These are phyloP conservation scores for Betula pendula DNA, from an alignment of 306 rosid species.

Conservation along the genomic window DNA sequence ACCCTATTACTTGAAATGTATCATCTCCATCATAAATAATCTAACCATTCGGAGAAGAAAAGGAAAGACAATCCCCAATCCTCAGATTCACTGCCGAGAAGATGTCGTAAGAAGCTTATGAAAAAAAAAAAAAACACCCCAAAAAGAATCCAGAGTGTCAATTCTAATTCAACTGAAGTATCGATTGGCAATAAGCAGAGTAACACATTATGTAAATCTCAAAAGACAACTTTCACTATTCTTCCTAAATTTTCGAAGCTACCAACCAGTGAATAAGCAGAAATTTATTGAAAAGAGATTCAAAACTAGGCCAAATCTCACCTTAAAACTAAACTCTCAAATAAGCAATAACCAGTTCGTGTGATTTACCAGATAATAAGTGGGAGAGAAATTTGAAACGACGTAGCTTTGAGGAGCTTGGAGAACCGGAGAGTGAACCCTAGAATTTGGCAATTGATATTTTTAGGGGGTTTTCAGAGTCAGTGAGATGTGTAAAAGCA, in stretches of 20 bases:
- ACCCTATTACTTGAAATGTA: not conserved
- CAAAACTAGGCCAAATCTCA: not conserved
- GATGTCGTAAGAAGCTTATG: not conserved
- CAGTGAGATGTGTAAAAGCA: slow-evolving; percentile 5
- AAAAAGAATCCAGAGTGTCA: not conserved
- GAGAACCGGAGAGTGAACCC: slow-evolving; percentile 11
- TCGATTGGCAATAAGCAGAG: not conserved
- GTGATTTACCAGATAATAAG: not conserved
- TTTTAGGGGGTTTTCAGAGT: not conserved
- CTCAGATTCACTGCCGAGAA: not conserved
- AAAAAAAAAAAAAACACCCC: not conserved
- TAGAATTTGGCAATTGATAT: not conserved
- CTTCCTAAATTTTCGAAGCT: slow-evolving; percentile 2
- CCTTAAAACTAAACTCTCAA: not conserved
- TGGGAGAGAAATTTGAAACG: not conserved
- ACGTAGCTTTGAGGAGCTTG: not conserved
- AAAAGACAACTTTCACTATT: not conserved
- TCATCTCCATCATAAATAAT: not conserved
- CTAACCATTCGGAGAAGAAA: not conserved
- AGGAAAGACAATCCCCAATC: not conserved
- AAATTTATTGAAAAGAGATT: slow-evolving; percentile 6
- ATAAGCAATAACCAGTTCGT: not conserved
- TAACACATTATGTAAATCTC: not conserved
- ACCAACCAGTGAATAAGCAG: slow-evolving; percentile 2
- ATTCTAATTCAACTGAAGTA: not conserved